Evolutionary conservation across 2,329 filamentous ascomycete genomes (phyloP).

Genomic region (Neofusicoccum umdonicola): DNA sequence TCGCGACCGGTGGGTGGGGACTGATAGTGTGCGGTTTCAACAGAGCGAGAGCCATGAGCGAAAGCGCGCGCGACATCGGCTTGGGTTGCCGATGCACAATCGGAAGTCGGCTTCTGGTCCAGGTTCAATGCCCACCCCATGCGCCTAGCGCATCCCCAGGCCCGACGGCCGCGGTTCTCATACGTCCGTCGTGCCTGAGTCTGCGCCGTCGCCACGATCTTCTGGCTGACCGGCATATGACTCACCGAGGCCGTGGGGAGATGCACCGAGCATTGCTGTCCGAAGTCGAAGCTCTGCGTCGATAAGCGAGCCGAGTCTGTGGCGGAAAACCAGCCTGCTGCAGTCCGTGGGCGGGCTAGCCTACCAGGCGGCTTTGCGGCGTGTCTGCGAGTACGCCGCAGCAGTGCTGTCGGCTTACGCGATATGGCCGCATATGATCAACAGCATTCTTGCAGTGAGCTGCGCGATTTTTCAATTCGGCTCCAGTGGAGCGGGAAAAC

Average conservation of each 20-base stretch:
- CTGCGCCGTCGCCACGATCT: neutral
- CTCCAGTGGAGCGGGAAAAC: no score
- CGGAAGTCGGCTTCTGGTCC: neutral
- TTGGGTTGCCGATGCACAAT: neutral
- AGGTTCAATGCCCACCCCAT: neutral
- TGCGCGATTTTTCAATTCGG: no score
- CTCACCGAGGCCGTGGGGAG: neutral
- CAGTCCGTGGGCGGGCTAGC: neutral
- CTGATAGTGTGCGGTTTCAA: neutral
- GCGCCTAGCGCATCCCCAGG: neutral
- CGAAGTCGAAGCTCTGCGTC: no score
- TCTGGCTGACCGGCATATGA: neutral
- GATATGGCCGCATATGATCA: no score
- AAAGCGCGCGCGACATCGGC: neutral
- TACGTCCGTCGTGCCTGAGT: neutral
- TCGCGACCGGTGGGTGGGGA: neutral
- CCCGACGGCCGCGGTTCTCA: neutral
- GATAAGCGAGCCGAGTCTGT: neutral
- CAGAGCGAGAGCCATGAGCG: neutral
- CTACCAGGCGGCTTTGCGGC: no score
- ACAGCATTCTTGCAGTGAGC: no score
- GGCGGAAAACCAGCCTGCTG: neutral
- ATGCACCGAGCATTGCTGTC: conserved; percentile 3
- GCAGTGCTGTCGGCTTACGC: no score
- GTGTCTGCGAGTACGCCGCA: no score